Percentiles rank a stretch among this genome's conserved stretches.
These are phyloP conservation scores for Globisporangium heterothallicum DNA, from an alignment of 352 stramenopile genomes.

Conservation along the genomic window DNA sequence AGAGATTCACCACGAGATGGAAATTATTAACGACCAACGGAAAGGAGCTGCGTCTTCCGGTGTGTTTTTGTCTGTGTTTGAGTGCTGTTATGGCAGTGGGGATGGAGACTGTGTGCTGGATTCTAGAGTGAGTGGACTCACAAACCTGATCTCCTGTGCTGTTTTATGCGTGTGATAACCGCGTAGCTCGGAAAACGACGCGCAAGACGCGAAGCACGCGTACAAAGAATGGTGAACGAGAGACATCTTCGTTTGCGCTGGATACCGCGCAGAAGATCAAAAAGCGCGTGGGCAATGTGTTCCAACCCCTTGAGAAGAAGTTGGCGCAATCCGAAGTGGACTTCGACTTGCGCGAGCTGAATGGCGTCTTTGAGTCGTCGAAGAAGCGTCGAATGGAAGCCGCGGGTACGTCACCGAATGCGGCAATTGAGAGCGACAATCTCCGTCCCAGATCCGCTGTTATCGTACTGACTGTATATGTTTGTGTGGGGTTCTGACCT, in stretches of 20 bases:
- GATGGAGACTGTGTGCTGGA: too few species aligned
- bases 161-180: neutral
- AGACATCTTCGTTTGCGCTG: conserved; percentile 20
- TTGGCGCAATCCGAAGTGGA: conserved; percentile 69
- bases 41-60: conserved; percentile 41
- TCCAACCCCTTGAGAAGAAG: conserved; percentile 65
- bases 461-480: too few species aligned
- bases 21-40: conserved; percentile 72
- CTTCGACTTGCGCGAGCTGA: conserved; percentile 61
- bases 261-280: conserved; percentile 68
- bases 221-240: conserved; percentile 39
- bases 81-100: too few species aligned
- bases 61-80: neutral
- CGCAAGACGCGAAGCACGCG: conserved; percentile 73
- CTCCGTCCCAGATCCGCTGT: too few species aligned
- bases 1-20: conserved; percentile 83
- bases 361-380: conserved; percentile 33
- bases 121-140: neutral
- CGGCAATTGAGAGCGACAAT: too few species aligned
- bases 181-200: conserved; percentile 53
- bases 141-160: neutral
- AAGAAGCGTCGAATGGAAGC: conserved; percentile 70
- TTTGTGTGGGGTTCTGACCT: too few species aligned
- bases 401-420: conserved; percentile 12
- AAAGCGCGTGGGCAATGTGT: conserved; percentile 59